Evolutionary conservation across 192 early-diverging fungal genomes (phyloP).

Genomic region (Mortierella alpina): DNA sequence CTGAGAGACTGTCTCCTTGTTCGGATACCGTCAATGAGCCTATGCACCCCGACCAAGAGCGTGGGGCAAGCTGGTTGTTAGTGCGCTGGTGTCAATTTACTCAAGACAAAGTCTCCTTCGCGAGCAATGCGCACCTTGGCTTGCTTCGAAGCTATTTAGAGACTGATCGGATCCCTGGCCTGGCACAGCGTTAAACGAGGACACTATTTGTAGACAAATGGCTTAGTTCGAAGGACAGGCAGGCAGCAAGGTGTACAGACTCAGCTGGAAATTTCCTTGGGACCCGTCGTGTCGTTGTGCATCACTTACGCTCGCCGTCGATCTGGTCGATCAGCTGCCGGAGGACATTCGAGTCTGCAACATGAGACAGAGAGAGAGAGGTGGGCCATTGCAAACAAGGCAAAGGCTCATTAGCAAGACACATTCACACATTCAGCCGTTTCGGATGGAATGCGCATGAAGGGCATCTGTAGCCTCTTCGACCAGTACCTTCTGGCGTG

Average conservation of each 20-base stretch:
- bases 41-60: not conserved
- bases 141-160: slow-evolving; percentile 13
- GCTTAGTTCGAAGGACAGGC: not conserved
- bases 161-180: slow-evolving; percentile 24
- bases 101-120: too few species aligned
- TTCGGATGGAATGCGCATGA: not conserved
- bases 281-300: not conserved
- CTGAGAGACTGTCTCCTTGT: slow-evolving; percentile 5
- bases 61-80: not conserved
- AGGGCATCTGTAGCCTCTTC: not conserved
- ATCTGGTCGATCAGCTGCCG: slow-evolving; percentile 48
- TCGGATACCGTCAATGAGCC: slow-evolving; percentile 15
- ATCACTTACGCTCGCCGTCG: slow-evolving; percentile 40
- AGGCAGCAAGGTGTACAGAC: too few species aligned
- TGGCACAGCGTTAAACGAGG: slow-evolving; percentile 13
- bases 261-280: not conserved
- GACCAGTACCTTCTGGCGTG: slow-evolving; percentile 10
- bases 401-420: not conserved
- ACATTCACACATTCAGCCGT: not conserved
- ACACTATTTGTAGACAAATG: slow-evolving; percentile 3
- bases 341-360: slow-evolving; percentile 45
- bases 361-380: not conserved
- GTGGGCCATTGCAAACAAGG: not conserved
- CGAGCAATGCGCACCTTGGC: slow-evolving; percentile 28
- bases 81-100: not conserved